phyloP scores from a whole-genome alignment of 768 basidiomycete species.

The Asterophora parasitica region DNA sequence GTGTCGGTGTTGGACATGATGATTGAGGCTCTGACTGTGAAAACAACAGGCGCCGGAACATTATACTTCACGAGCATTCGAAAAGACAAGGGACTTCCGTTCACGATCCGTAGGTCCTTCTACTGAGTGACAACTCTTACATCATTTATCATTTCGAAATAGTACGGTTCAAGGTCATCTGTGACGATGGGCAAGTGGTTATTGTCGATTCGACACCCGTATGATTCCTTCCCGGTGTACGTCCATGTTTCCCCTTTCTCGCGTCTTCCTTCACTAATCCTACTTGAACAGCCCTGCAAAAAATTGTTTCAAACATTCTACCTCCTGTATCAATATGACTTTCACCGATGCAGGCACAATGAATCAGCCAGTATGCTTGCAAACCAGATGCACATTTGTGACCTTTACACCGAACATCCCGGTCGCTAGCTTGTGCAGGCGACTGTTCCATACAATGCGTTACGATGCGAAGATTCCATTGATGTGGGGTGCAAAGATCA shows the following conservation, averaged over 20 bases:
- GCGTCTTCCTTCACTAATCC: neutral
- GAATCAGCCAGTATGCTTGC: too few relatives aligned
- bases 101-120: slow-evolving; percentile 54
- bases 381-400: too few relatives aligned
- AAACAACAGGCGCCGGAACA: slow-evolving; percentile 56
- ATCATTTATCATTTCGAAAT: slow-evolving; percentile 1
- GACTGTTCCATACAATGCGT: too few relatives aligned
- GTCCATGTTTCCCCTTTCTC: neutral
- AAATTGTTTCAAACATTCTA: neutral
- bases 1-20: slow-evolving; percentile 11
- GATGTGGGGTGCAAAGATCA: too few relatives aligned
- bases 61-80: slow-evolving; percentile 82
- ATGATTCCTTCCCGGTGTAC: slow-evolving; percentile 7
- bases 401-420: too few relatives aligned
- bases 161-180: slow-evolving; percentile 69
- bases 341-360: too few relatives aligned
- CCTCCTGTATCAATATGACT: neutral
- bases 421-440: too few relatives aligned
- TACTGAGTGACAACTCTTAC: neutral
- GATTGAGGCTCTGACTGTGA: neutral
- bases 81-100: slow-evolving; percentile 65
- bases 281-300: neutral
- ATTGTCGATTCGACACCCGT: slow-evolving; percentile 34
- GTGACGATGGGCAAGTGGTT: slow-evolving; percentile 52
- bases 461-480: too few relatives aligned